Conservation (phyloP, 2,329 filamentous ascomycete species). For the Fusarium zealandicum region DNA sequence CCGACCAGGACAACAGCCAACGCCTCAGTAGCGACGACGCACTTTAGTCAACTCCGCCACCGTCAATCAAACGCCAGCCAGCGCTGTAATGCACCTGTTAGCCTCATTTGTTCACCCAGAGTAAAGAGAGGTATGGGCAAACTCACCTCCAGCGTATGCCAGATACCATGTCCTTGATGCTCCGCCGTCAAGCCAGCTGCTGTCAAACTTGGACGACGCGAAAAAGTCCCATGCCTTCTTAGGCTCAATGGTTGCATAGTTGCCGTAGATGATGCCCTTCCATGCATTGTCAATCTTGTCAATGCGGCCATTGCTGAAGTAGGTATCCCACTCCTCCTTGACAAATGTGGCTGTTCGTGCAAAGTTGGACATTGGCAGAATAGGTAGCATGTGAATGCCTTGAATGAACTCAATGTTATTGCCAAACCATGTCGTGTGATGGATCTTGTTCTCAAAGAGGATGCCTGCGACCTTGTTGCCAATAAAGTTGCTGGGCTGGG, state of each 20-base stretch:
- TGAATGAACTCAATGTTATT: constrained; percentile 73
- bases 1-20: not conserved
- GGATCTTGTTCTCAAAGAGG: constrained; percentile 93
- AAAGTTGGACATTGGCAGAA: constrained; percentile 72
- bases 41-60: not conserved
- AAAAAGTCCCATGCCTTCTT: constrained; percentile 78
- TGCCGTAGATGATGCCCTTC: constrained; percentile 85
- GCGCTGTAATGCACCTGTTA: constrained; percentile 30
- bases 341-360: constrained; percentile 76
- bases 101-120: constrained; percentile 1
- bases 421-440: constrained; percentile 92
- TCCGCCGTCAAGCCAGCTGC: constrained; percentile 78
- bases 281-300: constrained; percentile 76
- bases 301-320: constrained; percentile 73
- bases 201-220: constrained; percentile 67
- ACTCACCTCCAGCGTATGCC: constrained; percentile 76
- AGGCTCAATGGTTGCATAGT: constrained; percentile 80
- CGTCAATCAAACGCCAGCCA: constrained; percentile 29
- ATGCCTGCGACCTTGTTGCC: constrained; percentile 77
- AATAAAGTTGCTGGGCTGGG: constrained; percentile 78
- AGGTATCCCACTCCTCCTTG: constrained; percentile 79
- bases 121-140: not conserved
- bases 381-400: constrained; percentile 84
- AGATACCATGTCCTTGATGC: constrained; percentile 87
- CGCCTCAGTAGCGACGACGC: constrained; percentile 3